Evolutionary conservation across 805 yeast genomes (phyloP).

Genomic region (Metschnikowia lochheadii): DNA sequence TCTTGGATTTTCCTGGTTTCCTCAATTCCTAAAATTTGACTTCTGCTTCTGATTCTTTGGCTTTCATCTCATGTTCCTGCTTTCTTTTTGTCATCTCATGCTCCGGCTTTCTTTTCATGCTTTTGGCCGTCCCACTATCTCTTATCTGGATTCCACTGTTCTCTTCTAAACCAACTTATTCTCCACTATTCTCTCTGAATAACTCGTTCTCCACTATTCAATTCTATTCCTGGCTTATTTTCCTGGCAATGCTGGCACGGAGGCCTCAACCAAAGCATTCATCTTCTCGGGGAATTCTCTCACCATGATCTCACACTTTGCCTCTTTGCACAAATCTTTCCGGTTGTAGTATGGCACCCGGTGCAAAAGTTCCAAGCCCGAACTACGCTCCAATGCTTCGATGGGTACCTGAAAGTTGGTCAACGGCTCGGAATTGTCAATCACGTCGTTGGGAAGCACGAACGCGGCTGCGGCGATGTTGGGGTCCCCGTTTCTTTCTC

Average conservation of each 20-base stretch:
- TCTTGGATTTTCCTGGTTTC: too few relatives aligned
- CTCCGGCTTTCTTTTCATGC: too few relatives aligned
- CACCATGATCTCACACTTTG: constrained; percentile 72
- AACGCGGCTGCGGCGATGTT: constrained; percentile 82
- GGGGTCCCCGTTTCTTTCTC: constrained; percentile 51
- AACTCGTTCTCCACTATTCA: too few relatives aligned
- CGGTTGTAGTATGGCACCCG: constrained; percentile 55
- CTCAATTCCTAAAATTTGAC: too few relatives aligned
- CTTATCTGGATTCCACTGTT: too few relatives aligned
- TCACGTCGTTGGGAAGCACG: constrained; percentile 84
- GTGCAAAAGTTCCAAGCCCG: constrained; percentile 79
- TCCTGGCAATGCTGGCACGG: constrained; percentile 1
- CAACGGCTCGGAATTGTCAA: constrained; percentile 67
- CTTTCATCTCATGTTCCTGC: too few relatives aligned
- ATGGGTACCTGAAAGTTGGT: constrained; percentile 80
- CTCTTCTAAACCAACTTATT: too few relatives aligned
- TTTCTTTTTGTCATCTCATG: too few relatives aligned
- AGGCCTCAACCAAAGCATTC: constrained; percentile 9
- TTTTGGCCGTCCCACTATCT: too few relatives aligned
- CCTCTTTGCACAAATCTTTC: constrained; percentile 73
- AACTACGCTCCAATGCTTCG: constrained; percentile 80
- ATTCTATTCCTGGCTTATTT: not conserved
- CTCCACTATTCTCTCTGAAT: too few relatives aligned
- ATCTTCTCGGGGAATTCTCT: constrained; percentile 66
- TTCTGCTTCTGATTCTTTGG: too few relatives aligned